phyloP scores from a whole-genome alignment of 305 asterid genomes.

The Fraxinus floribunda region DNA sequence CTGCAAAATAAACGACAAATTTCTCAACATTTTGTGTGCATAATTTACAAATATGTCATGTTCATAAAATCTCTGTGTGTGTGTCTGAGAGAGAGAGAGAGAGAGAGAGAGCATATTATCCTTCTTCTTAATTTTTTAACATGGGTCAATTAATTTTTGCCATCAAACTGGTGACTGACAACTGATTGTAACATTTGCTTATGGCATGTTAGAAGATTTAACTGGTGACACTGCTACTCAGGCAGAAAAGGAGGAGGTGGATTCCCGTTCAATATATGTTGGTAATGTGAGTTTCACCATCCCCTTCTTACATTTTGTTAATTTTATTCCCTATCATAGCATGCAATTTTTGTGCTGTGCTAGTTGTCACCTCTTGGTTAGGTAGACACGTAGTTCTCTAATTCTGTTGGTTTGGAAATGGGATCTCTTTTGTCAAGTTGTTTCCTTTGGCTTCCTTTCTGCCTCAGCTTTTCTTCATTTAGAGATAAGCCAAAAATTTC shows the following conservation, averaged over 20 bases:
- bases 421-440: background rate
- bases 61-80: background rate
- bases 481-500: background rate
- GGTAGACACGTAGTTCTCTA: background rate
- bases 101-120: too few species aligned
- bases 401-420: background rate
- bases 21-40: background rate
- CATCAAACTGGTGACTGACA: background rate
- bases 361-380: background rate
- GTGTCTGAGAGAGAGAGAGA: background rate
- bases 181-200: background rate
- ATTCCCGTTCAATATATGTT: constrained; percentile 3
- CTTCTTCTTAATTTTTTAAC: background rate
- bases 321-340: background rate
- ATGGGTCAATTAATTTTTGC: background rate
- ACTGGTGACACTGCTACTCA: background rate
- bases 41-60: background rate
- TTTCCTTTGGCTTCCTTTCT: background rate
- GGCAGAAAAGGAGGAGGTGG: constrained; percentile 4
- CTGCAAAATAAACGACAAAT: too few species aligned
- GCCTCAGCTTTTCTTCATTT: background rate
- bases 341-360: background rate
- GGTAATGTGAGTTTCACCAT: background rate
- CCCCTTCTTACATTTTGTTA: background rate
- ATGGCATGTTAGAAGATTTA: background rate